Percentiles rank a stretch among this genome's conserved stretches.
These are phyloP conservation scores for Pseudoscleropodium purum DNA, from an alignment of 225 moss, liverwort and hornwort genomes.

Conservation along the genomic window DNA sequence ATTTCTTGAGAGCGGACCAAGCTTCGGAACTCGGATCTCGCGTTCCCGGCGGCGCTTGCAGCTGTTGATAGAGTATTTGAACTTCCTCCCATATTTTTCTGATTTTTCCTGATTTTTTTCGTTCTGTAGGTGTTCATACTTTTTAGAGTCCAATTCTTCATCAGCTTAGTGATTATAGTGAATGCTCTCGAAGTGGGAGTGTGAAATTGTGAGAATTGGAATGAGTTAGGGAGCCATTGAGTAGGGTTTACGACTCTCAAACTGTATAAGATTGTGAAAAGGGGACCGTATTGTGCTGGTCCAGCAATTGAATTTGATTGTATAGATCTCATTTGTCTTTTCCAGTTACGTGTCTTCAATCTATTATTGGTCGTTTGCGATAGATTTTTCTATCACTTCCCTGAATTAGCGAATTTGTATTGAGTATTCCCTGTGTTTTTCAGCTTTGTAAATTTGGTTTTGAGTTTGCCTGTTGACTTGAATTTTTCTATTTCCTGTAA, in stretches of 20 bases:
- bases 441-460: background rate
- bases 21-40: background rate
- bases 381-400: background rate
- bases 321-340: background rate
- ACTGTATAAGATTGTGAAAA: background rate
- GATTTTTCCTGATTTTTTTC: background rate
- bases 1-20: slow-evolving; percentile 54
- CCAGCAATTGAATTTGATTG: background rate
- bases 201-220: background rate
- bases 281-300: background rate
- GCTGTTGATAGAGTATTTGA: slow-evolving; percentile 20
- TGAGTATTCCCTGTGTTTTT: background rate
- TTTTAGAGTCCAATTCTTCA: background rate
- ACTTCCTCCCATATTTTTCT: background rate
- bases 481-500: background rate
- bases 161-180: background rate
- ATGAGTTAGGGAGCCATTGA: background rate
- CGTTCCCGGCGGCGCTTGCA: slow-evolving; percentile 3
- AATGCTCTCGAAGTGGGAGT: background rate
- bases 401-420: background rate
- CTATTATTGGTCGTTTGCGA: background rate
- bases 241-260: background rate
- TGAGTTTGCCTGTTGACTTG: background rate
- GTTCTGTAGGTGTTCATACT: background rate
- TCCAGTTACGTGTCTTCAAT: background rate